phyloP scores from a whole-genome alignment of 768 basidiomycete genomes.

The Suillus ampliporus region DNA sequence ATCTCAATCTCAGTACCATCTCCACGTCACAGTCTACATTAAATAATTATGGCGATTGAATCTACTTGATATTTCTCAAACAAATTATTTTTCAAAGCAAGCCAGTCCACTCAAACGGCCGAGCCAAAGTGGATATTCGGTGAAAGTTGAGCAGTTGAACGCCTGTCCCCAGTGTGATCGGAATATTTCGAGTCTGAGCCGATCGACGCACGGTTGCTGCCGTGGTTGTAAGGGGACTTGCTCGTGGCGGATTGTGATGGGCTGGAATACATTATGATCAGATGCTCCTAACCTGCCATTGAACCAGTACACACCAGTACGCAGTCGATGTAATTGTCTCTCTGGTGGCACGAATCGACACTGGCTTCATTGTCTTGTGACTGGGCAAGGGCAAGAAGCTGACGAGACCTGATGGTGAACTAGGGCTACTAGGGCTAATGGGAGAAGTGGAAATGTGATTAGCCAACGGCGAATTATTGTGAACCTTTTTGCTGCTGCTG shows the following conservation, averaged over 20 bases:
- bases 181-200: background rate
- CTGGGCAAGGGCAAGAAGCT: slow-evolving; percentile 21
- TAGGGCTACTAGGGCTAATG: background rate
- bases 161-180: background rate
- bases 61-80: background rate
- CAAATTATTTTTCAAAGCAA: background rate
- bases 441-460: slow-evolving; percentile 5
- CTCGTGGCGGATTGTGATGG: background rate
- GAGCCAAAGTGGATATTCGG: background rate
- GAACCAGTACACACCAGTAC: slow-evolving; percentile 39
- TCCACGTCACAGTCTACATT: background rate
- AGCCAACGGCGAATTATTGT: slow-evolving; percentile 4
- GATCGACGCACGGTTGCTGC: slow-evolving; percentile 1
- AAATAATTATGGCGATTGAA: background rate
- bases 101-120: background rate
- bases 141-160: background rate
- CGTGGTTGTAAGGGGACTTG: background rate
- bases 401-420: background rate
- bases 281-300: background rate
- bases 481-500: slow-evolving; percentile 3
- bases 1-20: background rate
- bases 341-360: slow-evolving; percentile 58
- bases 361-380: slow-evolving; percentile 1
- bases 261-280: background rate
- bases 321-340: slow-evolving; percentile 67